Evolutionary conservation across 176 grass and related monocot species (phyloP).

Genomic region (Phoenix roebelenii): DNA sequence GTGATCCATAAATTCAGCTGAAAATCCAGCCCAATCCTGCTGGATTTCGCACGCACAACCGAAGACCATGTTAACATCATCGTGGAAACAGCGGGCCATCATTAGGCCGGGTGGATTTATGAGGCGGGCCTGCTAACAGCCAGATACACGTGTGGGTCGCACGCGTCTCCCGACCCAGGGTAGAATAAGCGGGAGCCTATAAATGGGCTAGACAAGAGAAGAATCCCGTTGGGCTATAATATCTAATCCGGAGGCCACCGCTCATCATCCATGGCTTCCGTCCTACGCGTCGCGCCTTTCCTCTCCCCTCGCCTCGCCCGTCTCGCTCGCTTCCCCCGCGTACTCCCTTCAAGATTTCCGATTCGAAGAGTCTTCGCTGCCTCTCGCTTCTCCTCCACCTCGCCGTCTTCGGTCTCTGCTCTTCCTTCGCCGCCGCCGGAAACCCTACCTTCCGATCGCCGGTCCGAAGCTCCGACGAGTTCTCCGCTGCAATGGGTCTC

Average conservation of each 20-base stretch:
- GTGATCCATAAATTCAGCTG: too few species aligned
- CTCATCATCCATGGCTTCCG: slow-evolving; percentile 20
- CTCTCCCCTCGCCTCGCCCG: slow-evolving; percentile 30
- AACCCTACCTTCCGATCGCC: slow-evolving; percentile 34
- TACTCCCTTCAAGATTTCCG: neutral
- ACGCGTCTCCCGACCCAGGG: too few species aligned
- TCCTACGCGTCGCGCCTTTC: slow-evolving; percentile 57
- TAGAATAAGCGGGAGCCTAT: too few species aligned
- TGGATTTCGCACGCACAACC: too few species aligned
- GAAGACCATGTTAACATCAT: too few species aligned
- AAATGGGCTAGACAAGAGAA: too few species aligned
- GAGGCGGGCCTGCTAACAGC: too few species aligned
- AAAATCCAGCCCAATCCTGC: too few species aligned
- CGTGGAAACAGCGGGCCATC: too few species aligned
- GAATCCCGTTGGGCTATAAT: too few species aligned
- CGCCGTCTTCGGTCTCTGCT: slow-evolving; percentile 6
- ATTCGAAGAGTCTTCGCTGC: neutral
- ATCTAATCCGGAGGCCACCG: neutral
- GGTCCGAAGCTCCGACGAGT: slow-evolving; percentile 22
- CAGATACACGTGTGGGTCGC: too few species aligned
- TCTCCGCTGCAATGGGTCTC: slow-evolving; percentile 48
- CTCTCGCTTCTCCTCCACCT: slow-evolving; percentile 16
- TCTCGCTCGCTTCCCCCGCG: slow-evolving; percentile 19
- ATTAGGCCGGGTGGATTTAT: too few species aligned
- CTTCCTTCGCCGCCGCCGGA: slow-evolving; percentile 9